Base-by-base conservation (phyloP, 495 filamentous ascomycete species). In the Cenococcum geophilum region DNA sequence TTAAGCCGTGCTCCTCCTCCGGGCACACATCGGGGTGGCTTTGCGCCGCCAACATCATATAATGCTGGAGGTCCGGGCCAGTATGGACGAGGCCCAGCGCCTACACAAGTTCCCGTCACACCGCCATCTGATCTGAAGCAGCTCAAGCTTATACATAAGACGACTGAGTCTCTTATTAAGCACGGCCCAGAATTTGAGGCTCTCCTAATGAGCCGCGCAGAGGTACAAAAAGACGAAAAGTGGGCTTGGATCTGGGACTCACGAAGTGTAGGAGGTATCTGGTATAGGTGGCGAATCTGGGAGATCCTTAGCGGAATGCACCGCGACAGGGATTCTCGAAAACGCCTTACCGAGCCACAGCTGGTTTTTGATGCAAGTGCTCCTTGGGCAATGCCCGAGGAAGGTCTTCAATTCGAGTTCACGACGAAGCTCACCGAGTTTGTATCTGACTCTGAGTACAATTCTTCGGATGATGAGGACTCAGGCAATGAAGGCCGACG, bases 211-310 rank as follows among this genome's bases (percentile, higher is more conserved):
- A 86, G 82, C 37, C 79, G 86, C 18, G 84, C 83, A 0, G 83
- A 87, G 40, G 87, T 97, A 1, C 89, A 92, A 63, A 78, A 74
- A 23, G 88, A 96, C 40, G 87, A 92, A 65, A 91, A 86, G 69
- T 99, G 91, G 85, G 88, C 90, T 0, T 99, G 90, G 88, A 73
- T 99, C 3, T 99, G 88, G 86, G 88, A 99, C 73, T 78, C 92
- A 27, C 79, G 89, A 52, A 52, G 20, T 25, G 23, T 27, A 54
- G 89, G 86, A 5, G 92, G 89, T 2, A 80, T 95, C 3, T 97
- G 89, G 77, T 97, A 96, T 73, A 83, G 92, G 16, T 97, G 89
- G 88, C 86, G 89, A 53, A 68, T 52, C 8, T 97, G 91, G 91
- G 83, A 91, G 63, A 79, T 91, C 27, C 77, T 91, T 36, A 91